A percentile compares a stretch with the other conserved stretches of the same genome.
phyloP scores from a whole-genome alignment of 2,329 filamentous ascomycete genomes.

The Apiospora pterosperma region DNA sequence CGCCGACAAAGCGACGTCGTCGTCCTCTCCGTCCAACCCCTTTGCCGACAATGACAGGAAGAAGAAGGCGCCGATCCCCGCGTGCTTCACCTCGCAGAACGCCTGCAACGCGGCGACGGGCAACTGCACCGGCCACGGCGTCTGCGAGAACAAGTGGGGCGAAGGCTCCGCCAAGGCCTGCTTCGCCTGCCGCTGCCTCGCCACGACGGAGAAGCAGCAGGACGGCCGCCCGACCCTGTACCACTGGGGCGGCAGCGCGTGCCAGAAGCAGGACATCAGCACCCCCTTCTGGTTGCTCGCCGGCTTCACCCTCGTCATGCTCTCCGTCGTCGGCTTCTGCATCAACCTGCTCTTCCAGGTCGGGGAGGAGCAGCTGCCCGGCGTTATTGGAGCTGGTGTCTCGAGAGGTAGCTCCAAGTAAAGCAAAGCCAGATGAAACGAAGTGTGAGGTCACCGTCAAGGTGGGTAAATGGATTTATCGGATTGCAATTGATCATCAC shows the following conservation, averaged over 20 bases:
- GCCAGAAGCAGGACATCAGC: conserved; percentile 89
- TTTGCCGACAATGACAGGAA: conserved; percentile 9
- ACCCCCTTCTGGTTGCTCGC: conserved; percentile 84
- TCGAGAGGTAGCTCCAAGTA: conserved; percentile 60
- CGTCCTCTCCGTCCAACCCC: conserved; percentile 28
- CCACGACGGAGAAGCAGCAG: conserved; percentile 46
- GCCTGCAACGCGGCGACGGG: conserved; percentile 68
- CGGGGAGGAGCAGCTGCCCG: conserved; percentile 83
- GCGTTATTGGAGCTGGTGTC: conserved; percentile 94
- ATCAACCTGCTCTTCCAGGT: conserved; percentile 80
- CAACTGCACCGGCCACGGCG: conserved; percentile 79
- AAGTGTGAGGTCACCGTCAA: too few species aligned
- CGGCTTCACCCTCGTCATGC: conserved; percentile 67
- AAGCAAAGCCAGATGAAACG: conserved; percentile 1
- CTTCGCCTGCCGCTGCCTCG: conserved; percentile 74
- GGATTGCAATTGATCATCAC: background rate
- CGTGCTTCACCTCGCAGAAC: conserved; percentile 71
- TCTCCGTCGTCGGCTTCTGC: conserved; percentile 65
- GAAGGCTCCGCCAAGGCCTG: conserved; percentile 49
- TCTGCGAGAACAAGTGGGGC: conserved; percentile 64
- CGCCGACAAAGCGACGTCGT: conserved; percentile 24
- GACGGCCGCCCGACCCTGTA: conserved; percentile 50
- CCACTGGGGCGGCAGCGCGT: conserved; percentile 81
- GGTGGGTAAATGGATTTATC: too few species aligned
- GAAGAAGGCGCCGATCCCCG: conserved; percentile 48